Evolutionary conservation across 2,329 filamentous ascomycete genomes (phyloP).

Genomic region (Diaporthe vaccinii): DNA sequence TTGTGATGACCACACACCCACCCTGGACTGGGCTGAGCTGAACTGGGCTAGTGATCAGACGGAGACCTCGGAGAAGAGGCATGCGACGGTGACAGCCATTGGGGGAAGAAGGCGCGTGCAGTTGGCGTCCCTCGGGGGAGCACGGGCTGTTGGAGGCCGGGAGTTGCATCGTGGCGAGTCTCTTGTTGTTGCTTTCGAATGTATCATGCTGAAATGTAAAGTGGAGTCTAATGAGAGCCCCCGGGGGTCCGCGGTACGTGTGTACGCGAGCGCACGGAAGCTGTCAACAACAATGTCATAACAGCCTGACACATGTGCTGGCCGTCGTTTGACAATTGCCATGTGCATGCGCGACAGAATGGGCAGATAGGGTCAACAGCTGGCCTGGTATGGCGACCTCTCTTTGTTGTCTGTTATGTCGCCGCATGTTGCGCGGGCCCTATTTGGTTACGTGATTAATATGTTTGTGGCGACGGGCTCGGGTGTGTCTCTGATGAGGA

Average conservation of each 20-base stretch:
- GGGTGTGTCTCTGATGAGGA: slow-evolving; percentile 14
- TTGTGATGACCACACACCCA: neutral
- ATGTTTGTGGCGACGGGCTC: slow-evolving; percentile 36
- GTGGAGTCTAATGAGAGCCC: neutral
- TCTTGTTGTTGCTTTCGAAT: slow-evolving; percentile 5
- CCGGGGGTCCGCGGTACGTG: slow-evolving; percentile 10
- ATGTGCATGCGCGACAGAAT: slow-evolving; percentile 17
- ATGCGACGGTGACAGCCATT: slow-evolving; percentile 34
- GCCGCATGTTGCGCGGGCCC: neutral
- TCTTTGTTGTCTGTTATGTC: neutral
- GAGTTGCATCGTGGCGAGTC: slow-evolving; percentile 18
- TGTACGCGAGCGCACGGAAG: slow-evolving; percentile 12
- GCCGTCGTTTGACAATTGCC: slow-evolving; percentile 8
- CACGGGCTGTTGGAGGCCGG: slow-evolving; percentile 6
- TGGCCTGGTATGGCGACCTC: slow-evolving; percentile 28
- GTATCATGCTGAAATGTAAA: neutral
- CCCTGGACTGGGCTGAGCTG: slow-evolving; percentile 2
- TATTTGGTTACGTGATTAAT: slow-evolving; percentile 11
- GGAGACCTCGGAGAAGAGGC: slow-evolving; percentile 9
- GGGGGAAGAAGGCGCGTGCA: neutral
- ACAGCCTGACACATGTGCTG: neutral
- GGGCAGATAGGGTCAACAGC: slow-evolving; percentile 1
- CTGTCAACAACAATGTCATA: slow-evolving; percentile 7
- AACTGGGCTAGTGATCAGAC: slow-evolving; percentile 7
- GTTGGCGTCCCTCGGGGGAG: neutral